These are phyloP conservation scores for Jatropha podagrica DNA, from an alignment of 441 rosid genomes.

Conservation along the genomic window DNA sequence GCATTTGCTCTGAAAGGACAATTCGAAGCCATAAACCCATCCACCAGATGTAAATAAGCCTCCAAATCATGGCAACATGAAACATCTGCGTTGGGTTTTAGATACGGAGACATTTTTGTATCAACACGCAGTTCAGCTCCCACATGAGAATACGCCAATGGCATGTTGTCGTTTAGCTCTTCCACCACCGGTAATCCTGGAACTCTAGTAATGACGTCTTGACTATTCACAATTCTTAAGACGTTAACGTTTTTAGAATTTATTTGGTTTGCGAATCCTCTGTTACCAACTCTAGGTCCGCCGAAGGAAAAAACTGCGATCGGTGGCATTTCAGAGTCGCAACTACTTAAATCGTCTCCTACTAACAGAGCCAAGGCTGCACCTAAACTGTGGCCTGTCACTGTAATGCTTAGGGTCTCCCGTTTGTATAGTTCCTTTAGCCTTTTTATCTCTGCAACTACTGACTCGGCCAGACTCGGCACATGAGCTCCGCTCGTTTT, in stretches of 20 bases:
- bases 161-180: constrained; percentile 36
- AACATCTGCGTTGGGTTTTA: constrained; percentile 61
- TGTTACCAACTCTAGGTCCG: constrained; percentile 77
- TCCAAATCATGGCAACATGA: constrained; percentile 82
- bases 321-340: constrained; percentile 48
- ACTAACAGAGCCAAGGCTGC: constrained; percentile 61
- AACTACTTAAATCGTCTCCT: constrained; percentile 56
- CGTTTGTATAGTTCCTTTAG: constrained; percentile 58
- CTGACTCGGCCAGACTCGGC: constrained; percentile 59
- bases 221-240: constrained; percentile 67
- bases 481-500: constrained; percentile 41
- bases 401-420: constrained; percentile 67
- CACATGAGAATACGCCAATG: constrained; percentile 33
- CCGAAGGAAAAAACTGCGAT: constrained; percentile 79
- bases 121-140: constrained; percentile 72
- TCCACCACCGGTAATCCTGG: constrained; percentile 66
- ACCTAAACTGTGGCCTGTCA: constrained; percentile 77
- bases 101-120: constrained; percentile 63
- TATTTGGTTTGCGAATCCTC: constrained; percentile 54
- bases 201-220: constrained; percentile 69
- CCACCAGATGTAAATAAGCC: constrained; percentile 87
- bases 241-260: constrained; percentile 51
- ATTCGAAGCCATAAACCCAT: constrained; percentile 71
- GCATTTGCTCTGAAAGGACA: constrained; percentile 92
- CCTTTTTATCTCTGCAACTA: constrained; percentile 54